Percentiles rank a stretch among this genome's conserved stretches.
Evolutionary conservation across 768 basidiomycete genomes (phyloP).

Genomic region (Boletus reticuloceps): DNA sequence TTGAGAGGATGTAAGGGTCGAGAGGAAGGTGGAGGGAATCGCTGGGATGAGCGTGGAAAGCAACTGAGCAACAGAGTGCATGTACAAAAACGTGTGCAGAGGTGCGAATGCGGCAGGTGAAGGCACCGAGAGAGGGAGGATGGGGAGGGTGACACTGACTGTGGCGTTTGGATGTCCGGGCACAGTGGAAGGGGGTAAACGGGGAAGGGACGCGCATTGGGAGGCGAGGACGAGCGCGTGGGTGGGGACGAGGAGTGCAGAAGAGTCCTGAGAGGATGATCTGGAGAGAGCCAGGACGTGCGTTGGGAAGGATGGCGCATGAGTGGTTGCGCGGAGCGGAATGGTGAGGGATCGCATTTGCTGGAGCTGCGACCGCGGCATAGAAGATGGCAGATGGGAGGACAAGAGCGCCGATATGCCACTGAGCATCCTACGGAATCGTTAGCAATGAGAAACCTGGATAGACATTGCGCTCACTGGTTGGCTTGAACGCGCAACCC

Average conservation of each 20-base stretch:
- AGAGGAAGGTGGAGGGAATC: conserved; percentile 27
- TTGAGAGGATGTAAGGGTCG: conserved; percentile 29
- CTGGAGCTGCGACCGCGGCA: conserved; percentile 32
- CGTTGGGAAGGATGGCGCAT: conserved; percentile 37
- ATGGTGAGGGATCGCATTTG: conserved; percentile 32
- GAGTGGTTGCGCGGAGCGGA: conserved; percentile 28
- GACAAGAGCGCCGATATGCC: conserved; percentile 47
- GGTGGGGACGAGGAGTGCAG: conserved; percentile 54
- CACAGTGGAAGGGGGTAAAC: conserved; percentile 41
- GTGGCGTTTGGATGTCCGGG: conserved; percentile 31
- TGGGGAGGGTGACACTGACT: conserved; percentile 46
- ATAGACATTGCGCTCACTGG: conserved; percentile 34
- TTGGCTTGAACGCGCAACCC: conserved; percentile 44
- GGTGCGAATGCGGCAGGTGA: conserved; percentile 58
- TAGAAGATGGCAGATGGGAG: conserved; percentile 38
- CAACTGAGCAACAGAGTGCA: conserved; percentile 49
- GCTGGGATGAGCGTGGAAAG: conserved; percentile 47
- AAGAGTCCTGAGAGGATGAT: conserved; percentile 30
- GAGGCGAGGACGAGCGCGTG: conserved; percentile 71
- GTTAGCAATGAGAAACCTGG: conserved; percentile 29
- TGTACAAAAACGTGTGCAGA: conserved; percentile 67
- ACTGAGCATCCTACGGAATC: conserved; percentile 35
- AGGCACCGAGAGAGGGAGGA: conserved; percentile 62
- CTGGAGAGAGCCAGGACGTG: conserved; percentile 51
- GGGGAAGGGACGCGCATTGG: conserved; percentile 63